Evolutionary conservation across 1,284 basidiomycete genomes (phyloP).

Genomic region (Nidula niveotomentosa): DNA sequence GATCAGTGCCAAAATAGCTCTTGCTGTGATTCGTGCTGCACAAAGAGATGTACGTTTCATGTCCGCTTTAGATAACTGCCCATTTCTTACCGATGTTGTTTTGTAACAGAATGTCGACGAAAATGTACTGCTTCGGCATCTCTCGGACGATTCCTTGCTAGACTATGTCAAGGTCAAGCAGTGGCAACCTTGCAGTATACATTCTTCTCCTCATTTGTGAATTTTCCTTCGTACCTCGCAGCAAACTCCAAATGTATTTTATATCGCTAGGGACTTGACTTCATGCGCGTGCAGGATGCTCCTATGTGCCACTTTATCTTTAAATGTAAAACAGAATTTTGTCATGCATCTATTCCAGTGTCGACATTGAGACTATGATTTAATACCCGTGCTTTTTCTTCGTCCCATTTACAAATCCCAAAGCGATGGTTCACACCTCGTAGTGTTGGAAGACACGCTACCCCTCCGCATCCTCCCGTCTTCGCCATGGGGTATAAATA

Average conservation of each 20-base stretch:
- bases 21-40: constrained; percentile 60
- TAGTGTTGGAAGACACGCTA: constrained; percentile 69
- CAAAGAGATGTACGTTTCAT: constrained; percentile 53
- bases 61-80: not conserved
- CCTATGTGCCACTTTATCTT: not conserved
- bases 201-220: constrained; percentile 22
- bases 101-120: constrained; percentile 41
- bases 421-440: constrained; percentile 86
- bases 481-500: constrained; percentile 71
- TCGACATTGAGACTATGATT: constrained; percentile 31
- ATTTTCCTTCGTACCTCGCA: constrained; percentile 6
- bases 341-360: constrained; percentile 41
- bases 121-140: constrained; percentile 42
- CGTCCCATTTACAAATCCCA: constrained; percentile 62
- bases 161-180: constrained; percentile 54
- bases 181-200: constrained; percentile 45
- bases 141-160: constrained; percentile 47
- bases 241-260: constrained; percentile 9
- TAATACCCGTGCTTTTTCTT: constrained; percentile 9
- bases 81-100: constrained; percentile 1
- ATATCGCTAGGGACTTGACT: not conserved
- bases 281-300: not conserved
- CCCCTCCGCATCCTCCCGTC: constrained; percentile 77
- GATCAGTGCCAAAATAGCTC: constrained; percentile 63
- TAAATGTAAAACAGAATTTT: constrained; percentile 1